phyloP scores from a whole-genome alignment of 2,329 filamentous ascomycete species.

The Trichoderma koningiopsis region DNA sequence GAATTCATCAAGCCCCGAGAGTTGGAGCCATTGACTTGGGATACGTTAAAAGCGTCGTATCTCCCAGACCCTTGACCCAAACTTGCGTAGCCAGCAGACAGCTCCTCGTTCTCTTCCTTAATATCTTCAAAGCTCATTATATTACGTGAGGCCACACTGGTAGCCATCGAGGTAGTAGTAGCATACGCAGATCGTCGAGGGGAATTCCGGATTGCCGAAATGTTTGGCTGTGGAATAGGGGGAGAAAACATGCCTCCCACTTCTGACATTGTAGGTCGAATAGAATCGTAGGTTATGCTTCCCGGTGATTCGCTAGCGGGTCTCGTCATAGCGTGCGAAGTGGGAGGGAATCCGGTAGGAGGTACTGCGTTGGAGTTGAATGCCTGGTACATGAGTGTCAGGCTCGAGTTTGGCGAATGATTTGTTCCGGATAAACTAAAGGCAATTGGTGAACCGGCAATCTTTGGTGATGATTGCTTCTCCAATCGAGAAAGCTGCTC shows the following conservation, averaged over 20 bases:
- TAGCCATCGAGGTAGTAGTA: slow-evolving; percentile 33
- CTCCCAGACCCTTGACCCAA: slow-evolving; percentile 46
- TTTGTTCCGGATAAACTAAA: slow-evolving; percentile 88
- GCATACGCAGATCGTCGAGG: slow-evolving; percentile 36
- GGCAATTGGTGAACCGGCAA: slow-evolving; percentile 60
- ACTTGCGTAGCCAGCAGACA: slow-evolving; percentile 43
- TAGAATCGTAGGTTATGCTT: slow-evolving; percentile 63
- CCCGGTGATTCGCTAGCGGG: slow-evolving; percentile 55
- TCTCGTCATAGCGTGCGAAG: slow-evolving; percentile 17
- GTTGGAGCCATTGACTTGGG: slow-evolving; percentile 43
- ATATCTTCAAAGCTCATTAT: slow-evolving; percentile 37
- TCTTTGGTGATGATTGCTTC: slow-evolving; percentile 52
- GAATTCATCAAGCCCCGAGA: slow-evolving; percentile 26
- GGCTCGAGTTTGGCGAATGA: slow-evolving; percentile 79
- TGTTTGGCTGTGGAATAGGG: slow-evolving; percentile 51
- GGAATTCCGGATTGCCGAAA: slow-evolving; percentile 52
- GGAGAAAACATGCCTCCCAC: slow-evolving; percentile 51
- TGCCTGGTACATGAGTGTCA: slow-evolving; percentile 78
- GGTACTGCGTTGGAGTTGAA: slow-evolving; percentile 22
- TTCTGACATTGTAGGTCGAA: slow-evolving; percentile 58
- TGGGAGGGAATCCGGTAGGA: slow-evolving; percentile 6
- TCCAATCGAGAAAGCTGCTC: slow-evolving; percentile 49
- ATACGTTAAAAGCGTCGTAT: slow-evolving; percentile 49
- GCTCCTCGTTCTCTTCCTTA: slow-evolving; percentile 36
- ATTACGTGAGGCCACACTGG: slow-evolving; percentile 29